A percentile compares a stretch with the other conserved stretches of the same genome.
phyloP scores from a whole-genome alignment of 2,329 filamentous ascomycete species.

The Aureobasidium sp. region DNA sequence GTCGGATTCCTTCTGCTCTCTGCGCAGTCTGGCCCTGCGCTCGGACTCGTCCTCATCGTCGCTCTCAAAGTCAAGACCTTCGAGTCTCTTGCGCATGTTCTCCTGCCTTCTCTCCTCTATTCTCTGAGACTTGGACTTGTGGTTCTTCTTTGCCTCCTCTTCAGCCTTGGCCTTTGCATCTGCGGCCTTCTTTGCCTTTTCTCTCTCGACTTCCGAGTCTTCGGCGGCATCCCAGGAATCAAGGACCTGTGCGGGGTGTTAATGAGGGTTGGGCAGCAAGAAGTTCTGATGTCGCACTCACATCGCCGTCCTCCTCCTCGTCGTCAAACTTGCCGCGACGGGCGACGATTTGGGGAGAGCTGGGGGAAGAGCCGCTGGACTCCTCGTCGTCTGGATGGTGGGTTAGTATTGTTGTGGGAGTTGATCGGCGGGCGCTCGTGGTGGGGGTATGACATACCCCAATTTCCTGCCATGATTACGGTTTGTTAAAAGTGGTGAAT shows the following conservation, averaged over 20 bases:
- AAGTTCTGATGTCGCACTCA: constrained; percentile 32
- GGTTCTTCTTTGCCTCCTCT: constrained; percentile 76
- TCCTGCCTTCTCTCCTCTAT: constrained; percentile 65
- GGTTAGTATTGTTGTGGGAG: constrained; percentile 5
- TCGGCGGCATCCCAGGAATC: constrained; percentile 97
- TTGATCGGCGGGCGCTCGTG: background rate
- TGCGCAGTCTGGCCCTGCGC: constrained; percentile 64
- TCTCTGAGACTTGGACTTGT: constrained; percentile 82
- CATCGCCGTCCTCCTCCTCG: constrained; percentile 67
- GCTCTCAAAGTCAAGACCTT: constrained; percentile 50
- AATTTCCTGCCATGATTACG: constrained; percentile 15
- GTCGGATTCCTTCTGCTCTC: constrained; percentile 79
- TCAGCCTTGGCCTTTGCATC: constrained; percentile 85
- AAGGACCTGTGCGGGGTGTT: constrained; percentile 55
- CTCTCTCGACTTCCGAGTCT: constrained; percentile 92
- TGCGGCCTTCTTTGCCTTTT: constrained; percentile 81
- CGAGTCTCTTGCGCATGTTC: constrained; percentile 50
- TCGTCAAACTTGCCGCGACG: constrained; percentile 74
- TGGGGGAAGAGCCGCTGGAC: constrained; percentile 41
- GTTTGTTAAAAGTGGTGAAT: background rate
- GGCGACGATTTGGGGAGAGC: constrained; percentile 36
- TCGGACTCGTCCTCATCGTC: constrained; percentile 63
- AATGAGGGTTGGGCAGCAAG: constrained; percentile 13
- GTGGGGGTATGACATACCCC: constrained; percentile 10
- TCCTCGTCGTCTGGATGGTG: constrained; percentile 42